Percentiles rank a stretch among this genome's conserved stretches.
Conservation (phyloP, 192 early-diverging fungal species). For the Mycoemilia scoparia region DNA sequence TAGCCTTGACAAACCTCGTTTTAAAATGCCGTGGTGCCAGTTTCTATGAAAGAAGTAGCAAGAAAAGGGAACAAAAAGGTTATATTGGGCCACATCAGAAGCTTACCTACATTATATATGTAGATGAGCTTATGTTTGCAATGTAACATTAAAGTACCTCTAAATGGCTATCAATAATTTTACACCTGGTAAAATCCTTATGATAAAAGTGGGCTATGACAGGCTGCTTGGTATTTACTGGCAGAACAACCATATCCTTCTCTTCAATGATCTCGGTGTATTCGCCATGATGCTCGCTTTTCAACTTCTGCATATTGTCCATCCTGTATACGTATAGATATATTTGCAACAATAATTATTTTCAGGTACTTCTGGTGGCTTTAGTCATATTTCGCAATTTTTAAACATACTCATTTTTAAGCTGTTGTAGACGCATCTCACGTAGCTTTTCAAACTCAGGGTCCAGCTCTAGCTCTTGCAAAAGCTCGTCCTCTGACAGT, state of each 20-base stretch:
- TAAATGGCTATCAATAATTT: conserved; percentile 83
- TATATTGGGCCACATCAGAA: background rate
- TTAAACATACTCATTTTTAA: conserved; percentile 59
- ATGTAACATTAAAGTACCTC: too few species aligned
- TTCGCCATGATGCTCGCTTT: conserved; percentile 48
- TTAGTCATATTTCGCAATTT: background rate
- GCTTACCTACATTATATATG: conserved; percentile 1
- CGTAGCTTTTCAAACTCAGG: conserved; percentile 48
- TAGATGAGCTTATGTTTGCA: background rate
- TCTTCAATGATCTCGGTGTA: conserved; percentile 59
- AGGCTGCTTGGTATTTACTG: conserved; percentile 42
- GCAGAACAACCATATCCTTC: conserved; percentile 66
- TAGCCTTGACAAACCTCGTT: conserved; percentile 76
- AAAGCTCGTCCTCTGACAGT: conserved; percentile 55
- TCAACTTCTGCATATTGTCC: conserved; percentile 36
- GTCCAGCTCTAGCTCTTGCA: conserved; percentile 76
- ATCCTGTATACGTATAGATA: conserved; percentile 27
- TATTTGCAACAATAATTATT: background rate
- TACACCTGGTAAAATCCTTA: conserved; percentile 81
- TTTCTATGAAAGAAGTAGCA: conserved; percentile 4
- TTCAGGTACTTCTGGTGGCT: background rate
- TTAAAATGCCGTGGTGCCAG: conserved; percentile 65
- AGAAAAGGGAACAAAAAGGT: background rate
- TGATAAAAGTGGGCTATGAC: conserved; percentile 80
- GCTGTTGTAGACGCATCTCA: conserved; percentile 66